Percentiles rank a stretch among this genome's conserved stretches.
Evolutionary conservation across 208 protist genomes (phyloP).

Genomic region (Strigomonas culicis): DNA sequence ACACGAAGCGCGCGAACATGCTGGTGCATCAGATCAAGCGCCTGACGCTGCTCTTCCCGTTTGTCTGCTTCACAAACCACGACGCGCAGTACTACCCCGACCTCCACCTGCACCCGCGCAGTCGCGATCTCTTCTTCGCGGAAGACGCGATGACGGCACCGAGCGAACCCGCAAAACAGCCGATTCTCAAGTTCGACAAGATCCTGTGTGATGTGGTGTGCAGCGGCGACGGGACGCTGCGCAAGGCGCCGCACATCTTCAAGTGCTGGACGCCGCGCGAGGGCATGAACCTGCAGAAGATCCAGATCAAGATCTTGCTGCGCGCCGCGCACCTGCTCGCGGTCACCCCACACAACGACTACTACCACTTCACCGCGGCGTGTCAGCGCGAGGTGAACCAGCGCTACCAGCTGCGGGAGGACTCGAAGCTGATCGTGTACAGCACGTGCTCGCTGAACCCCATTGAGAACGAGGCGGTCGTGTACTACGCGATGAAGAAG

Average conservation of each 20-base stretch:
- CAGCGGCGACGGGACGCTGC: conserved; percentile 92
- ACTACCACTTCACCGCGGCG: no score
- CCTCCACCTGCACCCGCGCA: conserved; percentile 23
- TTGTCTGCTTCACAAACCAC: conserved; percentile 89
- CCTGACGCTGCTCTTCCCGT: conserved; percentile 79
- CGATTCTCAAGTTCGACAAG: conserved; percentile 87
- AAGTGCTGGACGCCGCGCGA: conserved; percentile 76
- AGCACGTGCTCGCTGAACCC: conserved; percentile 97
- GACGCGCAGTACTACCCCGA: conserved; percentile 84
- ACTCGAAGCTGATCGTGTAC: conserved; percentile 92
- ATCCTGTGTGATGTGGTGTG: conserved; percentile 95
- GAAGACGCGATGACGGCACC: conserved; percentile 15
- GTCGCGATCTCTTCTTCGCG: conserved; percentile 35
- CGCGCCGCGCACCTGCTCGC: conserved; percentile 74
- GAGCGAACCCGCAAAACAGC: conserved; percentile 15
- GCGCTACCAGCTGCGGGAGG: no score
- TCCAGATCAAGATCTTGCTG: conserved; percentile 84
- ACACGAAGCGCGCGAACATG: conserved; percentile 84
- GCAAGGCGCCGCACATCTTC: conserved; percentile 82
- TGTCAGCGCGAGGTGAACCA: neutral
- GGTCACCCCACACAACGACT: no score
- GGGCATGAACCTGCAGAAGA: conserved; percentile 70
- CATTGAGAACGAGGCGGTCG: conserved; percentile 96
- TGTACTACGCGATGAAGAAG: conserved; percentile 81
- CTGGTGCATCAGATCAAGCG: conserved; percentile 87